Base-by-base conservation (phyloP, 257 asterid genomes). In the Ballota nigra region DNA sequence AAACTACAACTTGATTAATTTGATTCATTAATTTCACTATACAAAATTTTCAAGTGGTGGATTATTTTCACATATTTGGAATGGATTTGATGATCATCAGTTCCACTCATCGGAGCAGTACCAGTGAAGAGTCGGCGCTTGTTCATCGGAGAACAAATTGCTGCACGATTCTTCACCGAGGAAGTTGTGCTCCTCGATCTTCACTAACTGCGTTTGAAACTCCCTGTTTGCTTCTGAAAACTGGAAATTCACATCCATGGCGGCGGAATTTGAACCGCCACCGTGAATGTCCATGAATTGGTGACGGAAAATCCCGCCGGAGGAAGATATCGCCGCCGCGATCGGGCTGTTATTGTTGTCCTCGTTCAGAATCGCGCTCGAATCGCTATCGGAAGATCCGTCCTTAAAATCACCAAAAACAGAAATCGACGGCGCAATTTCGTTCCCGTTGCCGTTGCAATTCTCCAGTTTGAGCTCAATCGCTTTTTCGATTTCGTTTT, bases 81-180 rank as follows among this genome's bases (percentile, higher is more conserved):
- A 45, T 6, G 8, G 3, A 4, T 6, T 6, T 1, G 6, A 8
- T 15, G 43, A 24, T 59, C 47, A 57, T 85, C 83, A 90, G 75
- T 82, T 88, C 98, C 97, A 92, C 26, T 84, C 95, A 1, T 92
- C 91, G 10, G 87, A 78, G 6, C 75, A 78, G 79, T 84, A 84
- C 97, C 98, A 92, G 51, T 81, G 93, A 47, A 92, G 95, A 12
- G 88, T 82, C 2, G 98, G 98, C 65, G 98, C 83, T 72, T 90
- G 97, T 45, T 88, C 97, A 59, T 92, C 98, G 20, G 90, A 66
- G 62, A 92, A 90, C 75, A 92, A 66, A 63, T 81, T 80, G 51
- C 84, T 86, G 89, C 98, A 92, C 0, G 93, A 79, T 29, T 92
- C 98, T 38, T 92, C 98, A 0, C 86, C 88, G 45, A 88, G 81